A percentile compares a stretch with the other conserved stretches of the same genome.
Evolutionary conservation across 2,329 filamentous ascomycete genomes (phyloP).

Genomic region (Alternaria sp.): DNA sequence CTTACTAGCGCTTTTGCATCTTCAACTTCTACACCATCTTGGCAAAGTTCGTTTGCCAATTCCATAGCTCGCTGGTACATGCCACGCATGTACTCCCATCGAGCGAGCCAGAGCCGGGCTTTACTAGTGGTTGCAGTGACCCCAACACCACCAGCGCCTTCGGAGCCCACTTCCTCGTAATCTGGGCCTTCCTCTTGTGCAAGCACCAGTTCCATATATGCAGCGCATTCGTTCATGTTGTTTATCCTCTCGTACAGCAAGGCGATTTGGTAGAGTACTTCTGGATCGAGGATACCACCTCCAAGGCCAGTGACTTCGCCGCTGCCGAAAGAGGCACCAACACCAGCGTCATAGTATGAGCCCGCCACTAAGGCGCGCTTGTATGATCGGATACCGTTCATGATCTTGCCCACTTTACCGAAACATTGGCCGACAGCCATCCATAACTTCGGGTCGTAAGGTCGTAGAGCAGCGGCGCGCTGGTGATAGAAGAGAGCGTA

Average conservation of each 20-base stretch:
- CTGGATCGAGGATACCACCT: constrained; percentile 78
- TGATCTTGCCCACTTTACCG: constrained; percentile 83
- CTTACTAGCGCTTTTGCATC: constrained; percentile 93
- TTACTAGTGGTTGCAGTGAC: constrained; percentile 92
- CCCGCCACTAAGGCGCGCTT: constrained; percentile 91
- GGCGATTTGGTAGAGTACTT: constrained; percentile 89
- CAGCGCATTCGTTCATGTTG: constrained; percentile 80
- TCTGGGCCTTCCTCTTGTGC: constrained; percentile 83
- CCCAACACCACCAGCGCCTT: constrained; percentile 70
- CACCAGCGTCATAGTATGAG: constrained; percentile 78
- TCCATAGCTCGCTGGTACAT: constrained; percentile 81
- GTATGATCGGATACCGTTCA: constrained; percentile 93
- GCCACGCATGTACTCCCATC: constrained; percentile 76
- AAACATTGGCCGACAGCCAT: constrained; percentile 92
- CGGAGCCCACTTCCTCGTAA: constrained; percentile 47
- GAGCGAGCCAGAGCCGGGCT: constrained; percentile 91
- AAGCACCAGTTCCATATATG: constrained; percentile 95
- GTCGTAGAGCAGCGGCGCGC: constrained; percentile 88
- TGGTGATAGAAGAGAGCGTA: constrained; percentile 99
- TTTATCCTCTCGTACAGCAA: constrained; percentile 83
- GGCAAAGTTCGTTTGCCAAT: constrained; percentile 87
- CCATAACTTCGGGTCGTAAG: constrained; percentile 99
- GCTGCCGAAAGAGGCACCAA: constrained; percentile 56
- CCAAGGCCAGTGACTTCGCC: constrained; percentile 54
- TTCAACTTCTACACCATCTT: constrained; percentile 95